Base-by-base conservation (phyloP, 495 filamentous ascomycete genomes). In the Xylaria bambusicola region DNA sequence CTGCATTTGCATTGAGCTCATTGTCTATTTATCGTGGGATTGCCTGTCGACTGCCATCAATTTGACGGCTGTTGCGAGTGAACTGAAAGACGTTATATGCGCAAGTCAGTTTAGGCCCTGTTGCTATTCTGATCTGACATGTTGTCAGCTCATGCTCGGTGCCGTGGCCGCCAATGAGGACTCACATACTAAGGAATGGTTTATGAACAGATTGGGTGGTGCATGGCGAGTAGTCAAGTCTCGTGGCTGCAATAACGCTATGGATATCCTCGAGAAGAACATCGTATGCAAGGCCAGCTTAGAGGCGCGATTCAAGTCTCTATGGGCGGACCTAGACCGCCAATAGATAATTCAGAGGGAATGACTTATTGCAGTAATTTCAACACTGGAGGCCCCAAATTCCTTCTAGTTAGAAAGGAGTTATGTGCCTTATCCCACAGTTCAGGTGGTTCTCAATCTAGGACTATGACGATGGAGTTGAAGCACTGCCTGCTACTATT, bases 41-140 rank as follows among this genome's bases (percentile, higher is more conserved):
- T 26, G 26, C 2, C 18, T 9, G n/a, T 20, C 36, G 10, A n/a
- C 51, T 29, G 55, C 56, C 3, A 61, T 60, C 17, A 40, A 67
- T 48, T 35, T 67, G 2, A 61, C 58, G 0, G 48, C 60, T 2
- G 56, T 67, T 20, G 62, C 65, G 8, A 52, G 44, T 10, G 62
- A 70, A 40, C 45, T 67, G 6, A 56, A 61, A 59, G 58, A 63
- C 12, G 49, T 56, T 1, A 60, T 65, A 27, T 51, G 15, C 21
- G 41, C 46, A 29, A 59, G 47, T 6, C 67, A 59, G n/a, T 51
- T 63, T n/a, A 60, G 52, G 21, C 48, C 62, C 8, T 70, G 67
- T 50, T 41, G 35, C 3, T 67, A 63, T 31, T 65, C 63, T 65
- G 56, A 70, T 20, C 24, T 70, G 44, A 70, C 65, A 7, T 67